Percentiles rank a stretch among this genome's conserved stretches.
phyloP scores from a whole-genome alignment of 1,284 basidiomycete genomes.

The Sporisorium scitamineum region DNA sequence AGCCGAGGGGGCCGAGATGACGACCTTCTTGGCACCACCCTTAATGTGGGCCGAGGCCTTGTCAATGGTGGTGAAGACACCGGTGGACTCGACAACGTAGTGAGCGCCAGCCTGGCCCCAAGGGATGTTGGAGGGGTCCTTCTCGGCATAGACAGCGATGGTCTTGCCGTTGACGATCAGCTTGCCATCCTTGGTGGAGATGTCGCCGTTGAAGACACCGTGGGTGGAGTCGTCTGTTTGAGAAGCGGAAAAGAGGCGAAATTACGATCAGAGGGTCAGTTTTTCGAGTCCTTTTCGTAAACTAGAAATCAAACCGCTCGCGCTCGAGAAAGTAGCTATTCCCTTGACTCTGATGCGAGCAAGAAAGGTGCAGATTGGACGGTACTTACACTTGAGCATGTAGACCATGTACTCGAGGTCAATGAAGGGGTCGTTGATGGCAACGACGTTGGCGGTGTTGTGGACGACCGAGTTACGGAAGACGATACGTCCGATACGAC shows the following conservation, averaged over 20 bases:
- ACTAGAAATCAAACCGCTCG: not conserved
- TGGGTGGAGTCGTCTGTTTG: constrained; percentile 88
- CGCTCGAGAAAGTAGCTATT: not conserved
- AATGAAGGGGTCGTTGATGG: constrained; percentile 82
- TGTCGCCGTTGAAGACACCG: constrained; percentile 90
- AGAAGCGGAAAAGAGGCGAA: not conserved
- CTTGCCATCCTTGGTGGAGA: constrained; percentile 88
- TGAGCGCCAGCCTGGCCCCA: constrained; percentile 87
- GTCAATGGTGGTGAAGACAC: constrained; percentile 95
- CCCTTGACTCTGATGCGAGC: not conserved
- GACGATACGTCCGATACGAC: constrained; percentile 77
- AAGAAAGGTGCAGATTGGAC: not conserved
- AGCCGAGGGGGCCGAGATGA: constrained; percentile 98
- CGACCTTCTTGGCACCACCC: constrained; percentile 99
- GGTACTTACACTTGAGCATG: constrained; percentile 87
- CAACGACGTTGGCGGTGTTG: constrained; percentile 61
- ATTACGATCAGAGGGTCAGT: not conserved
- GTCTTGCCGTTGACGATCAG: constrained; percentile 85
- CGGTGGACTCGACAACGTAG: constrained; percentile 97
- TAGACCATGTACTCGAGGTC: constrained; percentile 78
- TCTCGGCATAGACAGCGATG: constrained; percentile 84
- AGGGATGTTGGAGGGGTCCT: constrained; percentile 86
- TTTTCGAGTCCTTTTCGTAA: not conserved
- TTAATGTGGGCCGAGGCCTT: constrained; percentile 95
- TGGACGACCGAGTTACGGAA: constrained; percentile 78